A percentile compares a stretch with the other conserved stretches of the same genome.
These are phyloP conservation scores for Croton laevigatus DNA, from an alignment of 441 rosid genomes.

Conservation along the genomic window DNA sequence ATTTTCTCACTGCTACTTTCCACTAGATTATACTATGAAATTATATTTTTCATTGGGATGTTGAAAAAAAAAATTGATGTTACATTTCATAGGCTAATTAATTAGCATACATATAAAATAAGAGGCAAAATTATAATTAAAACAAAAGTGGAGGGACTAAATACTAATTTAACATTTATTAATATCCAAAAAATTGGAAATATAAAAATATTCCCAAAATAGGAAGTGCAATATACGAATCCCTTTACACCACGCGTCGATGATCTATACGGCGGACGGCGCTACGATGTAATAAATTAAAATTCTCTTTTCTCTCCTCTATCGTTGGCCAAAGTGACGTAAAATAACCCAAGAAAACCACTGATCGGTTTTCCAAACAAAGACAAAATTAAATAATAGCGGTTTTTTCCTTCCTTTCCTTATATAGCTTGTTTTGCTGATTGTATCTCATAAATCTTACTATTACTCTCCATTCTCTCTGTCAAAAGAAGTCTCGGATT, in stretches of 20 bases:
- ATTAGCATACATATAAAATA: too few relatives aligned
- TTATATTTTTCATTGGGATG: too few relatives aligned
- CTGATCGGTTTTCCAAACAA: not conserved
- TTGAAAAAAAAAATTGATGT: too few relatives aligned
- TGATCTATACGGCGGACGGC: slow-evolving; percentile 44
- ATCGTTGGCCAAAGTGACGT: slow-evolving; percentile 35
- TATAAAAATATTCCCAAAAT: slow-evolving; percentile 23
- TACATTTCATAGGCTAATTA: too few relatives aligned
- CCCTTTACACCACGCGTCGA: slow-evolving; percentile 44
- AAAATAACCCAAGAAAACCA: not conserved
- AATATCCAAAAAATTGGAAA: not conserved
- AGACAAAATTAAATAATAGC: slow-evolving; percentile 4
- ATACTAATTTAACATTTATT: too few relatives aligned
- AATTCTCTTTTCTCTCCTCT: not conserved
- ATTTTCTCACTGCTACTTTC: too few relatives aligned
- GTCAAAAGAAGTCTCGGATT: slow-evolving; percentile 35
- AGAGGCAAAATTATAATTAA: too few relatives aligned
- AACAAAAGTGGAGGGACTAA: too few relatives aligned
- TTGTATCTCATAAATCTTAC: not conserved
- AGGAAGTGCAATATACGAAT: slow-evolving; percentile 20
- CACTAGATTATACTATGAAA: too few relatives aligned
- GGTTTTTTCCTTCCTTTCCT: slow-evolving; percentile 39
- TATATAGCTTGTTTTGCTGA: slow-evolving; percentile 33
- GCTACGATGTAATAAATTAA: not conserved
- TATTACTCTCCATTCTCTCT: not conserved